Evolutionary conservation across 495 filamentous ascomycete species (phyloP).

Genomic region (Cercophora scortea): DNA sequence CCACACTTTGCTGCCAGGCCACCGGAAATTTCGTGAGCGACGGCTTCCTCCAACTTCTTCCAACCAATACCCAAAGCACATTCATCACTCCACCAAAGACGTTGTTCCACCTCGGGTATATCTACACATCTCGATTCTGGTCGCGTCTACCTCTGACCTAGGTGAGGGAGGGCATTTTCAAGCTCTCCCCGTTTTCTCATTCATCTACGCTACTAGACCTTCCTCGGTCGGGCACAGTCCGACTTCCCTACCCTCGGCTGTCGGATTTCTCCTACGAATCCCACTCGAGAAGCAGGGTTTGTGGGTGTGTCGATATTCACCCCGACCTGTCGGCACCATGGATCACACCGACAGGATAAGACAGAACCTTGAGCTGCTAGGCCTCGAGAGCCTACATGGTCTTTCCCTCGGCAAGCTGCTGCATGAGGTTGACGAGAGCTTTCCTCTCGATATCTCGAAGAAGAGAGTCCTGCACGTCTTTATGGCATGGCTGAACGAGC

Average conservation of each 20-base stretch:
- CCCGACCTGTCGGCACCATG: slow-evolving; percentile 1
- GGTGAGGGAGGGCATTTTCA: neutral
- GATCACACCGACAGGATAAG: slow-evolving; percentile 3
- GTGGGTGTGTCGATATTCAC: neutral
- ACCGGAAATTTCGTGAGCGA: neutral
- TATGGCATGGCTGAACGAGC: slow-evolving; percentile 26
- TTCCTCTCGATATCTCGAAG: slow-evolving; percentile 3
- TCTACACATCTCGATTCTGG: too few species aligned
- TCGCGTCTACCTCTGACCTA: too few species aligned
- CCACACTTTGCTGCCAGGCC: neutral
- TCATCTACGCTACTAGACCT: neutral
- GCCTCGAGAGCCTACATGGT: slow-evolving; percentile 2
- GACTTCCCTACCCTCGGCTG: too few species aligned
- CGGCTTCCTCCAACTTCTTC: neutral
- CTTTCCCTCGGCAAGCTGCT: slow-evolving; percentile 16
- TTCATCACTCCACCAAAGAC: too few species aligned
- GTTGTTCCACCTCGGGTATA: too few species aligned
- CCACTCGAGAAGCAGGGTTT: neutral
- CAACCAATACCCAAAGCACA: too few species aligned
- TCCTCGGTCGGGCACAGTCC: too few species aligned
- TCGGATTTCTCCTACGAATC: neutral
- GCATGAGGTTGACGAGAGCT: slow-evolving; percentile 3
- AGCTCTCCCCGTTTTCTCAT: neutral
- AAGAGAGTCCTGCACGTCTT: slow-evolving; percentile 12
- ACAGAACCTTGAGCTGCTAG: slow-evolving; percentile 3